Evolutionary conservation across 768 basidiomycete genomes (phyloP), one percentile per base, ranked within the genome.

Genomic region (Tremella fuciformis): DNA sequence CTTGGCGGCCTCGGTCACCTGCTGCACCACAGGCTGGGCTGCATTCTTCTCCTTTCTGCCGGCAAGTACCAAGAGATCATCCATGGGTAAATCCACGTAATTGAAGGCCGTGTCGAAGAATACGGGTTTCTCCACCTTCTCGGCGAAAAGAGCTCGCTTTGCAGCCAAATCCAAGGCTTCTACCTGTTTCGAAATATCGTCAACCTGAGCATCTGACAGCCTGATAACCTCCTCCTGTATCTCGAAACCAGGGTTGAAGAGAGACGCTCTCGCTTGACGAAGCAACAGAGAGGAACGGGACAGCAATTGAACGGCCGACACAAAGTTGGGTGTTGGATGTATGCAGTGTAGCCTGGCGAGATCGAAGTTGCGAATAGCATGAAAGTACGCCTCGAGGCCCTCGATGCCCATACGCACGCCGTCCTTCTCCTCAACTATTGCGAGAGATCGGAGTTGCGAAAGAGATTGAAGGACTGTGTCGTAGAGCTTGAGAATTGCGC

Each of bases 71-170:
- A 84, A 78, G 58, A 96, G 76, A 51, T 83, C 79, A 46, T 89
- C 87, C 85, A 92, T 86, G 68, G 92, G 88, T 59, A 91, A 77
- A 63, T 88, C 84, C 55, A 90, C 86, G 71, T 94, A 96, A 77
- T 94, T 96, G 68, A 92, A 84, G 16, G 91, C 92, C 60, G 91
- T 88, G 73, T 96, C 89, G 78, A 93, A 96, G 80, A 97, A 96
- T 40, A 91, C 69, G 15, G 90, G 89, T 72, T 94, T 94, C 79
- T 86, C 85, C 70, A 85, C 57, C n/a, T 80, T 39, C 80, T 76
- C 65, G 6, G 66, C 69, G 52, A 75, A 75, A 52, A 75, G 60
- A 8, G 67, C 70, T 38, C 69, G 60, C 53, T 77, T 77, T 8
- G 69, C 63, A 0, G 70, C 65, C 7, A 57, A 40, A 13, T 73